Evolutionary conservation across 75 land plant species (phyloP).

Genomic region (Larix kaempferi): DNA sequence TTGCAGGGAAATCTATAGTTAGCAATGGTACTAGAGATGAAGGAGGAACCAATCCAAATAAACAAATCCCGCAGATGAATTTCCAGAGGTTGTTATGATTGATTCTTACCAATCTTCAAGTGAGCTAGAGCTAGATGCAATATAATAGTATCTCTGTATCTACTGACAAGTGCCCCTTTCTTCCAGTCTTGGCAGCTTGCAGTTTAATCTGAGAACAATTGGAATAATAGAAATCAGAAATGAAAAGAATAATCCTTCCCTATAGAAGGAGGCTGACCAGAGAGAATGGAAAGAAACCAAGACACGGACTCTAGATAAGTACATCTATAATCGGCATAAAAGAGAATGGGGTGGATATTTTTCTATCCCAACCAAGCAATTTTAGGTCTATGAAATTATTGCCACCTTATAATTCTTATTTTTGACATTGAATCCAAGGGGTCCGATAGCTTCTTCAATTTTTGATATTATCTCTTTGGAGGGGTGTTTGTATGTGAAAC

Average conservation of each 20-base stretch:
- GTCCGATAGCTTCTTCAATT: constrained; percentile 54
- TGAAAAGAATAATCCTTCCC: background rate
- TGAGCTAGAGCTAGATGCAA: no score
- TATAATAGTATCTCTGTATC: constrained; percentile 72
- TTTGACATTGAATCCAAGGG: constrained; percentile 58
- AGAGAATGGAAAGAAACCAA: background rate
- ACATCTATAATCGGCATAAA: background rate
- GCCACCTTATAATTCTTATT: constrained; percentile 56
- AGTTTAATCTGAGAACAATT: constrained; percentile 63
- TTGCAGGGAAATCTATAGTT: no score
- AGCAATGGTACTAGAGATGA: no score
- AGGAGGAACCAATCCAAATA: no score
- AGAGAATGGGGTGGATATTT: no score
- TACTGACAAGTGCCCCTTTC: constrained; percentile 87
- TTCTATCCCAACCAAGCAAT: no score
- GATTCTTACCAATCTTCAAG: no score
- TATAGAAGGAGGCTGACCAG: background rate
- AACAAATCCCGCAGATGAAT: no score
- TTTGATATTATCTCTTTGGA: constrained; percentile 51
- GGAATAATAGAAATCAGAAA: background rate
- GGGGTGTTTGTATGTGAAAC: constrained; percentile 40
- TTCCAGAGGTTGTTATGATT: no score
- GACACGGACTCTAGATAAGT: no score
- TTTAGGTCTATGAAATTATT: background rate
- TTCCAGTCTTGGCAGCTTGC: constrained; percentile 56